Evolutionary conservation across 1,284 basidiomycete species (phyloP), one percentile per base, ranked within the genome.

Genomic region (Sanghuangporus sanghuang): DNA sequence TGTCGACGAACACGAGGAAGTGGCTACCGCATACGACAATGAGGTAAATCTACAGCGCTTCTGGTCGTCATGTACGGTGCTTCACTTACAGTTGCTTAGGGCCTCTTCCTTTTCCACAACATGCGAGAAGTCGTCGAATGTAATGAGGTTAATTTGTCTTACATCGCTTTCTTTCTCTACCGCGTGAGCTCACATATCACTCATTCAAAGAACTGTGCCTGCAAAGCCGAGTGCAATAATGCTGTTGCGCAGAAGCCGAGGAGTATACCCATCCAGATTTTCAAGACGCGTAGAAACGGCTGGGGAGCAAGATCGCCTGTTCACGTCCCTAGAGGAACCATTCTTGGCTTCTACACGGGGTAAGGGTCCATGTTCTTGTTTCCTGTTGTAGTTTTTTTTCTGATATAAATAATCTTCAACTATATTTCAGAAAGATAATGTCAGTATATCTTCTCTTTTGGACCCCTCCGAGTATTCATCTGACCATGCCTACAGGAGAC

Each of bases 331-430:
- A 73, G 64, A 53, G 86, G 86, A 14, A 85, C 82, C 64, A 81
- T 88, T 3, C 64, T 88, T 27, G 87, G 87, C 1, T 75, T 84
- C 14, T 88, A 85, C 68, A 80, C 86, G 56, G 86, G 86, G 87
- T 87, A 69, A 57, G 50, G 27, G 21, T 16, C 21, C 3, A 38
- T 14, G 27, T 53, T 53, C 42, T 36, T 21, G 1, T 57, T 57
- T 36, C 11, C 21, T 12, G 16, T 4, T 55, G 3, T 11, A n/a
- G n/a, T n/a, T n/a, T n/a, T n/a, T 16, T 2, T 14, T 57, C 21
- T 7, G 16, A 27, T 11, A 6, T 3, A 35, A 21, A 23, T 57
- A 14, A 42, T n/a, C 18, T 44, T 42, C 14, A n/a, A 21, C 18
- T 35, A 0, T 58, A 21, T 16, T 49, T 23, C 61, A 73, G 71